Base-by-base conservation (phyloP, 352 stramenopile genomes). In the Phytophthora megakarya region DNA sequence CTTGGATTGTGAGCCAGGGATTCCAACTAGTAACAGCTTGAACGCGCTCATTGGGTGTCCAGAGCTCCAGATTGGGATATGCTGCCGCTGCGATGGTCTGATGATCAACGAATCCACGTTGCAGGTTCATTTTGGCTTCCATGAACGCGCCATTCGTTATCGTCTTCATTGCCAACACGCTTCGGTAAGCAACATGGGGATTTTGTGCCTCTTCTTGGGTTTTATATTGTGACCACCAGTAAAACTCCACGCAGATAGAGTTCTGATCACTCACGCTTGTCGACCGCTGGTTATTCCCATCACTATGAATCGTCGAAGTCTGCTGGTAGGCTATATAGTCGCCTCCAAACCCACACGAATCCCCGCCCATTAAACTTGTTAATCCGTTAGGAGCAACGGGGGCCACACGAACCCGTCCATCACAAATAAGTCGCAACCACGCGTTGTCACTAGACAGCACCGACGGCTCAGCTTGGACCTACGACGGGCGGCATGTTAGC, bases 341-440 rank as follows among this genome's bases (percentile, higher is more conserved):
- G 7, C 65, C 58, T n/a, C 65, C 65, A 40, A 72, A 68, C 16
- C 28, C 28, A 38, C 38, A 67, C 1, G 58, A 67, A 2, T 35
- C 19, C 4, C 56, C 37, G 32, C 63, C 58, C 43, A 72, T 44
- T 22, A 72, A 46, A 30, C 65, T 68, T 35, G 65, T 67, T 16
- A 72, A 59, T 4, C 65, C 65, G 38, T 72, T 72, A 9, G 58
- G 58, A 8, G 45, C 22, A 8, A 72, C 45, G 12, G 65, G 45
- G 10, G 65, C 65, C 10, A 72, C 57, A 15, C 65, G 65, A 7
- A 72, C 51, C 0, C 43, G 57, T 5, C 63, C 62, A 51, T 81
- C 70, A 19, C 73, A 81, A 53, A 78, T 67, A 15, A 81, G 67
- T 16, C 44, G 60, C 38, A 78, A 50, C 73, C 73, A 81, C 16